These are phyloP conservation scores for Pelargonium nanum DNA, from an alignment of 345 rosid genomes.

Conservation along the genomic window DNA sequence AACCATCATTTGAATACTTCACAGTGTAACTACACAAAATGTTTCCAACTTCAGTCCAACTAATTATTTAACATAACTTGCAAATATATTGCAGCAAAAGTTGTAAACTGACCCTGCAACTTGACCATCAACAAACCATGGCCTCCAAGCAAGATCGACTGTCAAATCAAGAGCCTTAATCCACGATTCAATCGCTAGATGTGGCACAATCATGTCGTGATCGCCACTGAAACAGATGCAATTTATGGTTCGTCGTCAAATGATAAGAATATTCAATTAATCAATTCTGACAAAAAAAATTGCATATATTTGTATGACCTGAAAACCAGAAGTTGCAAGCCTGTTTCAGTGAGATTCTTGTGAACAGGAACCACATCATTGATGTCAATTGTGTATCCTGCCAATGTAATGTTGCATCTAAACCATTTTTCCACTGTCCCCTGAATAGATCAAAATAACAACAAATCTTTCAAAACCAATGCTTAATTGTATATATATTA, in stretches of 20 bases:
- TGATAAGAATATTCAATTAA: too few relatives aligned
- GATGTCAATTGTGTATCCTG: slow-evolving; percentile 6
- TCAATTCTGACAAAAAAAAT: too few relatives aligned
- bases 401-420: slow-evolving; percentile 16
- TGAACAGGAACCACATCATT: slow-evolving; percentile 5
- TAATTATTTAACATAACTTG: too few relatives aligned
- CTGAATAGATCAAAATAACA: slow-evolving; percentile 1
- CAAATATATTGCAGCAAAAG: too few relatives aligned
- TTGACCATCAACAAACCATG: slow-evolving; percentile 26
- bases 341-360: slow-evolving; percentile 6
- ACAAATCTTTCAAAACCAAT: too few relatives aligned
- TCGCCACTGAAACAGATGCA: not conserved
- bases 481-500: not conserved
- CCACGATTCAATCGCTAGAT: slow-evolving; percentile 20
- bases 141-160: slow-evolving; percentile 14
- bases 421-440: slow-evolving; percentile 10
- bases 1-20: too few relatives aligned
- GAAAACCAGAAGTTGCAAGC: slow-evolving; percentile 13
- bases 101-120: slow-evolving; percentile 32
- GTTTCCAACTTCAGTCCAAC: too few relatives aligned
- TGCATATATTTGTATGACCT: slow-evolving; percentile 8
- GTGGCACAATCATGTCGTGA: slow-evolving; percentile 14
- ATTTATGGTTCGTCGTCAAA: not conserved
- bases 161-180: slow-evolving; percentile 19
- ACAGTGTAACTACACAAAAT: too few relatives aligned